Base-by-base conservation (phyloP, 345 rosid genomes). In the Pistacia atlantica region DNA sequence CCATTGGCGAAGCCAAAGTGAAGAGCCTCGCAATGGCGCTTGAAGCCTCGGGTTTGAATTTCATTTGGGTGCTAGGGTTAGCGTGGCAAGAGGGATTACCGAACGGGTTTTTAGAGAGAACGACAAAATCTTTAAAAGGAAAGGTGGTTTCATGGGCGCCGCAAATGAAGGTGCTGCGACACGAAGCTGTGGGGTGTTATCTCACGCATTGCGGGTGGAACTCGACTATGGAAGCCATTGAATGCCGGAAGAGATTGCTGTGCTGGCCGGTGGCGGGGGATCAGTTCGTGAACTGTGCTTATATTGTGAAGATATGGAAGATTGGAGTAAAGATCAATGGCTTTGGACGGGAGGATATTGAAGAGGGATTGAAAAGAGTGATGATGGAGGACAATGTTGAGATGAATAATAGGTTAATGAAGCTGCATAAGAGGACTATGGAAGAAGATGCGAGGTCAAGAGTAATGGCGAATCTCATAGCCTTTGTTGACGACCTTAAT, bases 171-270 rank as follows among this genome's bases (percentile, higher is more conserved):
- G 82, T 94, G 31, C 82, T 94, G 72, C 68, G 70, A 12, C 90
- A 86, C 69, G 46, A 72, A 6, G 86, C 90, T 0, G 90, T 92
- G 0, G 91, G 89, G 8, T 84, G 90, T 46, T 94, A 71, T 63
- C 72, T 92, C 5, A 89, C 90, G 2, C 98, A 94, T n/a, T 94
- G 98, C 68, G 98, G 97, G 7, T 94, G 98, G 98, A 94, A 94
- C 77, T 94, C 98, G 2, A 90, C 88, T 0, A 73, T 87, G 86
- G 98, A 90, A 78, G 97, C 91, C 5, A 77, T 90, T 8, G 80
- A 81, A 46, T 86, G 86, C 75, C 76, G 64, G 8, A 84, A 83
- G 60, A 80, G 80, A 49, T 81, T 92, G 22, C 33, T 94, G 42
- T 94, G 98, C 77, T 90, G 85, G 70, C 96, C 98, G 0, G 83